Evolutionary conservation across 352 stramenopile genomes (phyloP), one percentile per base, ranked within the genome.

Genomic region (Thraustochytrium sp.): DNA sequence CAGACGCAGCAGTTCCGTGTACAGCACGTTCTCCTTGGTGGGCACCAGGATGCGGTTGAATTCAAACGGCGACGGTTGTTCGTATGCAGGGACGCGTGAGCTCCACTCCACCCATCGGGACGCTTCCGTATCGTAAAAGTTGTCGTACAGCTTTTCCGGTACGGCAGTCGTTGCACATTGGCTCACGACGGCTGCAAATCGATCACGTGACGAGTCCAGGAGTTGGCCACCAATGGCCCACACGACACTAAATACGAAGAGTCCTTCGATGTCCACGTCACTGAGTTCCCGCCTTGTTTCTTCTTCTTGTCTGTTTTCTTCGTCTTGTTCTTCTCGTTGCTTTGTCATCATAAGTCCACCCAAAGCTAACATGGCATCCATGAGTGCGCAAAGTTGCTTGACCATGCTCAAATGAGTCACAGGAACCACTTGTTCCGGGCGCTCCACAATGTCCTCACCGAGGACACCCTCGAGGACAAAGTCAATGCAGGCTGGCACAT

Each of bases 31-130:
- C 82, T 98, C 94, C 0, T 93, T 97, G 11, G 95, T 98, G 0
- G 94, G 95, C 0, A 98, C 94, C 78, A 98, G 95, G n/a, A 98
- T 93, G 37, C 94, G 88, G 11, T 93, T 94, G 84, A 98, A 98
- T 74, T 93, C 92, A 85, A 98, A 98, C 16, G 94, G 94, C 40
- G 89, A 88, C 3, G 95, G 95, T 85, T 98, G 92, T 9, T 89
- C 86, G 83, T 98, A 98, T n/a, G 87, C 86, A 3, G 90, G 88
- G 0, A 98, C 94, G 2, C 88, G 85, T 0, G 91, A 89, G 29
- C 95, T 87, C 94, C 94, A 98, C 13, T 87, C 86, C 75, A 96
- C 90, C 94, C 94, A 98, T 63, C 94, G 96, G 73, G 95, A 91
- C 1, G 85, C 92, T 55, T 94, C 90, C 2, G 90, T 49, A 76